phyloP scores from a whole-genome alignment of 2,329 filamentous ascomycete species.

The Pseudofabraea citricarpa region DNA sequence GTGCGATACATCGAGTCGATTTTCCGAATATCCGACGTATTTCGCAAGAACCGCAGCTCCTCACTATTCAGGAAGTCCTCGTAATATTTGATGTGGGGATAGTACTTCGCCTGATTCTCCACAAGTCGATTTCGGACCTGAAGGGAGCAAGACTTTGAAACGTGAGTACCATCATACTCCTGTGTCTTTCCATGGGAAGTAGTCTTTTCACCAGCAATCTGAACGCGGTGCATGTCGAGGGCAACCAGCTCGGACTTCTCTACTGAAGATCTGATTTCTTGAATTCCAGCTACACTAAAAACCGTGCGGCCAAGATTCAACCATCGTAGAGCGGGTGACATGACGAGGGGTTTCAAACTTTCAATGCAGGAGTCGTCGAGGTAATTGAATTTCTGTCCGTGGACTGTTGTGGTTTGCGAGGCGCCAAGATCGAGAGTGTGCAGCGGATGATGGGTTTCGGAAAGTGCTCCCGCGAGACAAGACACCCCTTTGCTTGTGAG shows the following conservation, averaged over 20 bases:
- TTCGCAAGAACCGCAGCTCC: slow-evolving; percentile 36
- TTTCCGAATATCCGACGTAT: slow-evolving; percentile 34
- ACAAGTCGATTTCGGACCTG: slow-evolving; percentile 6
- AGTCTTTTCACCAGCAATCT: not conserved
- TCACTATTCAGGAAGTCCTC: slow-evolving; percentile 16
- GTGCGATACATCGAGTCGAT: slow-evolving; percentile 41
- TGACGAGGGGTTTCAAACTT: slow-evolving; percentile 4
- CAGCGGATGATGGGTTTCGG: not conserved
- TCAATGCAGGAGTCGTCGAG: slow-evolving; percentile 8
- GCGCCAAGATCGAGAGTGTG: slow-evolving; percentile 7
- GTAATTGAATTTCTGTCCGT: slow-evolving; percentile 11
- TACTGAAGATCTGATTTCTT: slow-evolving; percentile 6
- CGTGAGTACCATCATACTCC: slow-evolving; percentile 2
- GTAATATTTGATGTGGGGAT: slow-evolving; percentile 7
- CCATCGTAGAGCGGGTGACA: slow-evolving; percentile 4
- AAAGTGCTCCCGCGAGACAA: slow-evolving; percentile 6
- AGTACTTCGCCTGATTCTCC: slow-evolving; percentile 10
- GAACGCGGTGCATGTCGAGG: slow-evolving; percentile 5
- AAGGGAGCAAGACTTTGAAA: slow-evolving; percentile 9
- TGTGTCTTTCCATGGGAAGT: not conserved
- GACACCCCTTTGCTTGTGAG: slow-evolving; percentile 9
- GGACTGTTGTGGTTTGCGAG: slow-evolving; percentile 9
- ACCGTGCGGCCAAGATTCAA: slow-evolving; percentile 10
- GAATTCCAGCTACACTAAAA: slow-evolving; percentile 1
- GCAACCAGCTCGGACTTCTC: slow-evolving; percentile 7